phyloP scores from a whole-genome alignment of 495 filamentous ascomycete genomes.

The Hyaloscypha finlandica region DNA sequence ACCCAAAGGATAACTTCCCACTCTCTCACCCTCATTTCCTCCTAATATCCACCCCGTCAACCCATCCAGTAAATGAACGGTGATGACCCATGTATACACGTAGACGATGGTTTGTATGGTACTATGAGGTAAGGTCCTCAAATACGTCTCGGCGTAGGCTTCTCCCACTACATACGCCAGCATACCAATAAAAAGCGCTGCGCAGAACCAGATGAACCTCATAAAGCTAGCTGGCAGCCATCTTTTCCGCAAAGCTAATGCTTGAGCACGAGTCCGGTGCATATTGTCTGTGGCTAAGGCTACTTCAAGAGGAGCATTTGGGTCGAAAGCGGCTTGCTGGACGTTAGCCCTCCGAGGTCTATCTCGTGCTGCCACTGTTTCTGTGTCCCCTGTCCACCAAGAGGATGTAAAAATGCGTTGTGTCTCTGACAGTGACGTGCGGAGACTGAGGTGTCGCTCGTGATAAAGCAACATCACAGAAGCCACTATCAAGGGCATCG shows the following conservation, averaged over 20 bases:
- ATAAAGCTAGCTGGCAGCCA: slow-evolving; percentile 63
- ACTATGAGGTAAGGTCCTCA: slow-evolving; percentile 63
- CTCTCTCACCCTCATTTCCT: slow-evolving; percentile 55
- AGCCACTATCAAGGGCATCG: slow-evolving; percentile 60
- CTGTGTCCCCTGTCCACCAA: slow-evolving; percentile 53
- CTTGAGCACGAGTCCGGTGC: slow-evolving; percentile 7
- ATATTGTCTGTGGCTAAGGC: slow-evolving; percentile 23
- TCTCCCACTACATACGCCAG: slow-evolving; percentile 64
- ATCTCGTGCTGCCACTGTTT: slow-evolving; percentile 26
- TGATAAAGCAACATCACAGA: slow-evolving; percentile 60
- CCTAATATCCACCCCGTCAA: slow-evolving; percentile 65
- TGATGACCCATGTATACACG: slow-evolving; percentile 66
- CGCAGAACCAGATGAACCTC: slow-evolving; percentile 67
- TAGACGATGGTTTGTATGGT: slow-evolving; percentile 64
- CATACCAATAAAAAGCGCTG: slow-evolving; percentile 58
- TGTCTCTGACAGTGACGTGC: slow-evolving; percentile 59
- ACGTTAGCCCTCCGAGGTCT: slow-evolving; percentile 34
- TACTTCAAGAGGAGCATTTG: slow-evolving; percentile 29
- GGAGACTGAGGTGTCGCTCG: slow-evolving; percentile 55
- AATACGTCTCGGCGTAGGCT: slow-evolving; percentile 66
- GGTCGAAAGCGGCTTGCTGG: slow-evolving; percentile 27
- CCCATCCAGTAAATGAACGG: slow-evolving; percentile 59
- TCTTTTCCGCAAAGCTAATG: slow-evolving; percentile 32
- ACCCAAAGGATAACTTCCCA: slow-evolving; percentile 63
- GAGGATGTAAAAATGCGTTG: slow-evolving; percentile 63